Percentiles rank a stretch among this genome's conserved stretches.
These are phyloP conservation scores for Candolleomyces aberdarensis DNA, from an alignment of 768 basidiomycete species.

Conservation along the genomic window DNA sequence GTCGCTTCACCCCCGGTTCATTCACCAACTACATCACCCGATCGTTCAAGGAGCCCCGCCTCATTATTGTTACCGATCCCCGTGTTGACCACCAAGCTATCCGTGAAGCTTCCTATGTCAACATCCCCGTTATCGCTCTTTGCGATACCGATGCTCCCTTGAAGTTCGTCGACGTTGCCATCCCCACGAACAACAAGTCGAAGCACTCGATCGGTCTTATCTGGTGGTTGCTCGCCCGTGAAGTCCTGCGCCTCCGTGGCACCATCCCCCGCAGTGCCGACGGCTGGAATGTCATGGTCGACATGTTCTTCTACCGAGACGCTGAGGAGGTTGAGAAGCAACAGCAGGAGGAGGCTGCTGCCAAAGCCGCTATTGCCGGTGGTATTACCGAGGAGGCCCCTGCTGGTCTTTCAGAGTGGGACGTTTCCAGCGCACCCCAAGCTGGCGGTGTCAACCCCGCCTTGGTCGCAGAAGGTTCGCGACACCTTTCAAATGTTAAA, in stretches of 20 bases:
- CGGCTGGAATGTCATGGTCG: slow-evolving; percentile 98
- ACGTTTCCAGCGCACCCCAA: slow-evolving; percentile 62
- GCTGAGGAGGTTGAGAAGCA: slow-evolving; percentile 99
- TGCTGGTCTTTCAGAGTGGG: slow-evolving; percentile 59
- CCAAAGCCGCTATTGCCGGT: slow-evolving; percentile 63
- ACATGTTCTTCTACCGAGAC: slow-evolving; percentile 99
- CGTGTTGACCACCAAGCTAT: slow-evolving; percentile 99
- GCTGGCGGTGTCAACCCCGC: slow-evolving; percentile 77
- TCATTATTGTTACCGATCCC: slow-evolving; percentile 98
- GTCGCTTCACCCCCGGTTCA: slow-evolving; percentile 97
- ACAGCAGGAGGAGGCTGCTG: slow-evolving; percentile 89
- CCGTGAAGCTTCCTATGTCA: slow-evolving; percentile 99
- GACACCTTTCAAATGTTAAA: slow-evolving; percentile 10
- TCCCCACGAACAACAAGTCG: slow-evolving; percentile 99
- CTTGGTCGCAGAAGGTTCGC: slow-evolving; percentile 61
- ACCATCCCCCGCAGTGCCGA: slow-evolving; percentile 88
- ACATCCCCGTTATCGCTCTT: slow-evolving; percentile 99
- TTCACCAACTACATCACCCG: slow-evolving; percentile 99
- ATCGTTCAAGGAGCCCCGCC: slow-evolving; percentile 99
- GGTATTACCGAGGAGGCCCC: slow-evolving; percentile 43
- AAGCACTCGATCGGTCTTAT: slow-evolving; percentile 95
- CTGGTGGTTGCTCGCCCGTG: slow-evolving; percentile 97
- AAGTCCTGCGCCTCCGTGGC: slow-evolving; percentile 94
- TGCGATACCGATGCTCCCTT: slow-evolving; percentile 98
- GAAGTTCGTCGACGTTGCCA: slow-evolving; percentile 96